A percentile compares a stretch with the other conserved stretches of the same genome.
phyloP scores from a whole-genome alignment of 2,329 filamentous ascomycete genomes.

The Lasiodiplodia hormozganensis region DNA sequence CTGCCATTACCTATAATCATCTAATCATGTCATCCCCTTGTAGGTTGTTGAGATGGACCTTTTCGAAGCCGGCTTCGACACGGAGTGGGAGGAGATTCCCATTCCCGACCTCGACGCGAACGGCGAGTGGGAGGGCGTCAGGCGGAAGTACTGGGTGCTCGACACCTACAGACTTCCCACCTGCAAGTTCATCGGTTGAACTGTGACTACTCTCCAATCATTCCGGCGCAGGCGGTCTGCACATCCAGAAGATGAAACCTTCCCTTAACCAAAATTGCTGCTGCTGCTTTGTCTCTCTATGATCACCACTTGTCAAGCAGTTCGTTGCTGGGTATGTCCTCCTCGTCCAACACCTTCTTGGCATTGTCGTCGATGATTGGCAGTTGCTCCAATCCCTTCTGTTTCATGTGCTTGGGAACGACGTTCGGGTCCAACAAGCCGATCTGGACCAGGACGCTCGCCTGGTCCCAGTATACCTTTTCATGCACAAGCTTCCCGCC shows the following conservation, averaged over 20 bases:
- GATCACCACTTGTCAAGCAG: conserved; percentile 39
- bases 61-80: conserved; percentile 85
- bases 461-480: conserved; percentile 67
- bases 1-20: conserved; percentile 17
- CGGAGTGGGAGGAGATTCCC: conserved; percentile 80
- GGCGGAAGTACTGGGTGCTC: conserved; percentile 88
- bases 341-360: conserved; percentile 49
- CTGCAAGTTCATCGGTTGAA: conserved; percentile 74
- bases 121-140: conserved; percentile 87
- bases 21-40: conserved; percentile 13
- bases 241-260: conserved; percentile 3
- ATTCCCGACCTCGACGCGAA: conserved; percentile 75
- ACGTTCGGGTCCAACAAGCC: conserved; percentile 62
- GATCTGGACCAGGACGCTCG: conserved; percentile 63
- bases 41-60: conserved; percentile 84
- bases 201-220: neutral
- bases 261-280: conserved; percentile 5
- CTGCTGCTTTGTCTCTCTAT: neutral
- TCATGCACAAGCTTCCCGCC: conserved; percentile 62
- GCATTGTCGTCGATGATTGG: conserved; percentile 51
- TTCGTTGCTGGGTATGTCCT: conserved; percentile 41
- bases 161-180: conserved; percentile 77
- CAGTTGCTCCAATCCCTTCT: conserved; percentile 48
- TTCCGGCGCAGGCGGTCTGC: neutral
- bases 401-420: conserved; percentile 53